These are phyloP conservation scores for Metarhizium brunneum DNA, from an alignment of 2,329 filamentous ascomycete genomes.

Conservation along the genomic window DNA sequence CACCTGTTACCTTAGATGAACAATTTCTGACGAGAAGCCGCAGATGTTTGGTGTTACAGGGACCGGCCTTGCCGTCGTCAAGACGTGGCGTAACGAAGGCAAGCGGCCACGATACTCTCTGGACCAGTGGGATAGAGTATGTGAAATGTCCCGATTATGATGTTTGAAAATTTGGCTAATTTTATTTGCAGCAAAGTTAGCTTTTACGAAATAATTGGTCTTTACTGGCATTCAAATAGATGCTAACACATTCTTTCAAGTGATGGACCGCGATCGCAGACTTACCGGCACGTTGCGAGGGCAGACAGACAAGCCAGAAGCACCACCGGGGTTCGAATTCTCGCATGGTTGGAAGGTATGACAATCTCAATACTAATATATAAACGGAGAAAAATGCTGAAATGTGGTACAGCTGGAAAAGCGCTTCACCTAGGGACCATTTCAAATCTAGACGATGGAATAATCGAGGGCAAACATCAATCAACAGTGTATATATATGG, in stretches of 20 bases:
- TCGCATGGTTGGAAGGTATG: slow-evolving; percentile 57
- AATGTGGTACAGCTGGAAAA: slow-evolving; percentile 39
- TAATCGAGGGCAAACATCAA: background rate
- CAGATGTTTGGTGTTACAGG: slow-evolving; percentile 58
- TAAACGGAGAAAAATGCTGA: background rate
- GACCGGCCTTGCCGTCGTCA: slow-evolving; percentile 47
- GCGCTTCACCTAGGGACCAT: slow-evolving; percentile 32
- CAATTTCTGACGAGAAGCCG: slow-evolving; percentile 1
- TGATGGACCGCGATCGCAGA: slow-evolving; percentile 57
- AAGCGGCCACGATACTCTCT: slow-evolving; percentile 51
- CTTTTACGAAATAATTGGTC: slow-evolving; percentile 1
- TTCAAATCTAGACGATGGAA: background rate
- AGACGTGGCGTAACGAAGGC: slow-evolving; percentile 49
- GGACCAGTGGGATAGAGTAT: slow-evolving; percentile 55
- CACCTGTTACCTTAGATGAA: background rate
- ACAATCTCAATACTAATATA: background rate
- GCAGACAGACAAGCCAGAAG: slow-evolving; percentile 44
- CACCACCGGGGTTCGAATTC: slow-evolving; percentile 51
- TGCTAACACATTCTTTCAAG: slow-evolving; percentile 24
- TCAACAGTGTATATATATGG: slow-evolving; percentile 10
- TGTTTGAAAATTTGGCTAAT: slow-evolving; percentile 16
- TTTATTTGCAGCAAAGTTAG: slow-evolving; percentile 43
- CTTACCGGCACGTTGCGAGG: slow-evolving; percentile 51
- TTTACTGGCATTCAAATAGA: background rate
- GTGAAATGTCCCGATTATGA: slow-evolving; percentile 12